Evolutionary conservation across 768 basidiomycete species (phyloP), one percentile per base, ranked within the genome.

Genomic region (Collybia sordida): DNA sequence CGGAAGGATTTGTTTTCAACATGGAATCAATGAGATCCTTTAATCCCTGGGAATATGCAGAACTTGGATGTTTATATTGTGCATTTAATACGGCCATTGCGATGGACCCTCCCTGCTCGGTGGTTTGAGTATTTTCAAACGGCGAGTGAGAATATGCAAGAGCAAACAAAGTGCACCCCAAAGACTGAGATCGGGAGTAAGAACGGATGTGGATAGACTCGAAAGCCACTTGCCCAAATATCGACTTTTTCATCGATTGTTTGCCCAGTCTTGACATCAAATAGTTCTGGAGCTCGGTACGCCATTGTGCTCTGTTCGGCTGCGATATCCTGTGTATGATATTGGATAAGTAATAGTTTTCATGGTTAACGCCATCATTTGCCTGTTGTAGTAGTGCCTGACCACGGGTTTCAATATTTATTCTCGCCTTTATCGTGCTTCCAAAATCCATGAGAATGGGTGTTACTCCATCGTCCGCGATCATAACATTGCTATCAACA

Each of bases 381-480:
- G 88, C 89, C 75, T 98, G 97, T 58, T 98, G 93, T 15, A 89
- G 60, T 40, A 99, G 68, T 0, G 97, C 97, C 64, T 93, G 88
- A 21, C 86, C 85, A 21, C 97, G 80, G 50, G 82, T 93, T 52
- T 88, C 82, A 50, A 98, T 79, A 21, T 73, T 75, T 50, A 98
- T 82, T 24, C 95, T 77, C 3, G 97, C 97, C 66, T 89, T 90
- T 61, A 86, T 77, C 1, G 88, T 81, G 55, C 93, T 97, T 17
- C 97, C 97, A 67, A 99, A 94, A 68, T 99, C 97, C 97, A 99
- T 99, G 7, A 99, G 81, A 51, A 99, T 90, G 1, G 97, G 90
- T 19, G 73, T 76, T 7, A 80, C 75, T 1, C 90, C 93, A 47
- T 97, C 90, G 60, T 99, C 96, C 12, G 94, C 81, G 50, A 98